Base-by-base conservation (phyloP, 164 flowering plant species). In the Euptelea pleiosperma region DNA sequence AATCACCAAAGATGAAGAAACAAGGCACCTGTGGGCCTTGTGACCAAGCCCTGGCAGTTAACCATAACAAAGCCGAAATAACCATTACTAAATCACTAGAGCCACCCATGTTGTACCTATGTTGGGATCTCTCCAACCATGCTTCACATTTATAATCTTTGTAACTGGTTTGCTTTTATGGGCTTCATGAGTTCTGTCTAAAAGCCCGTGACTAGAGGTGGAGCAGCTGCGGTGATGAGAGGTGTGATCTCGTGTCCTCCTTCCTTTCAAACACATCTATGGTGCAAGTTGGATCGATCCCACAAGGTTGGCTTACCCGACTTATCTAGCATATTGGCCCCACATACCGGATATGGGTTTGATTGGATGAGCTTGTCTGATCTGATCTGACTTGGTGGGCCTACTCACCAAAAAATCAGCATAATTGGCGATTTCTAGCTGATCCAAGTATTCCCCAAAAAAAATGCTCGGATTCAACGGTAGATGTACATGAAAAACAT, bases 1-100 rank as follows among this genome's bases (percentile, higher is more conserved):
- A 88, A 57, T 91, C 98, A 0, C 98, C 98, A 63, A 88, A 91
- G 3, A 91, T 82, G 75, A 77, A 91, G 73, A 84, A 77, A 55
- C 91, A 69, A 0, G 96, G 93, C 58, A 85, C 86, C 43, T 70
- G 75, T 16, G 69, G 76, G 3, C 39, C 45, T 40, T 63, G 39
- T 33, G 72, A 52, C 22, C 28, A 34, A 12, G 41, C 64, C 21
- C 33, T 26, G 8, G 21, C 26, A 39, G 10, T 14, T 24, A 39
- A 31, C 45, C 50, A 41, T 9, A 52, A 3, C 18, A 51, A 40
- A 14, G 36, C 41, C 22, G 53, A 14, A 43, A 57, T 9, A 26
- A 53, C 25, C 37, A 54, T 10, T 11, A 48, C 10, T 7, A 55
- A 15, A 19, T 11, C 14, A 10, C 22, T 19, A n/a, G 3, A 22